Base-by-base conservation (phyloP, 2,329 filamentous ascomycete genomes). In the Pseudogymnoascus sp. region DNA sequence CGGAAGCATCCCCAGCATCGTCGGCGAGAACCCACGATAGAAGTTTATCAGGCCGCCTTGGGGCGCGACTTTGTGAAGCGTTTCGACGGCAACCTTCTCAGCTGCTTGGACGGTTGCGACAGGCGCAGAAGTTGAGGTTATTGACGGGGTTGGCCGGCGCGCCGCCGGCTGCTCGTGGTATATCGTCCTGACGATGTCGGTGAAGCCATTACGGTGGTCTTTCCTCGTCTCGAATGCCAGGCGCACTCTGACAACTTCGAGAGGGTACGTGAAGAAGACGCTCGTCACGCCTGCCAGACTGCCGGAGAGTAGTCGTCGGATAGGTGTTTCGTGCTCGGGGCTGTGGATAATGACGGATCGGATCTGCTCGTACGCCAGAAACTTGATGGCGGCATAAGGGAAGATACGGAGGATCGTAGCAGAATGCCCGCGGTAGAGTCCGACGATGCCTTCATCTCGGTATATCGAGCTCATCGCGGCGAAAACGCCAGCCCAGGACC, bases 361-460 rank as follows among this genome's bases (percentile, higher is more conserved):
- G 67, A 97, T 91, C 76, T 99, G 95, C 75, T 99, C 95, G 78
- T 99, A 99, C 53, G 93, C 93, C 43, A 99, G 84, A 72, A 99
- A 99, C 73, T 99, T 99, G 77, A 97, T 96, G 53, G 90, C 93
- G 14, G 93, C 95, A 75, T 99, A 99, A 5, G 95, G 95, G 71
- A 97, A 99, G 66, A 99, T 96, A 67, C 95, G 88, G 61, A 97
- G 82, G 2, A 99, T 80, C 0, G 95, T 99, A 2, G 93, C 95
- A 3, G 92, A 97, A 75, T 99, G 95, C 5, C 95, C 95, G 61
- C 95, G 89, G 77, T 92, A 99, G 5, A 99, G 82, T 1, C 95
- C 95, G 9, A 80, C 74, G 1, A 84, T 68, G 38, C 95, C 95
- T 66, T 96, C 89, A 53, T 85, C 80, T 23, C 75, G 78, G 70